These are phyloP conservation scores for Tetrahymena elliotti DNA, from an alignment of 73 alveolate species.

Conservation along the genomic window DNA sequence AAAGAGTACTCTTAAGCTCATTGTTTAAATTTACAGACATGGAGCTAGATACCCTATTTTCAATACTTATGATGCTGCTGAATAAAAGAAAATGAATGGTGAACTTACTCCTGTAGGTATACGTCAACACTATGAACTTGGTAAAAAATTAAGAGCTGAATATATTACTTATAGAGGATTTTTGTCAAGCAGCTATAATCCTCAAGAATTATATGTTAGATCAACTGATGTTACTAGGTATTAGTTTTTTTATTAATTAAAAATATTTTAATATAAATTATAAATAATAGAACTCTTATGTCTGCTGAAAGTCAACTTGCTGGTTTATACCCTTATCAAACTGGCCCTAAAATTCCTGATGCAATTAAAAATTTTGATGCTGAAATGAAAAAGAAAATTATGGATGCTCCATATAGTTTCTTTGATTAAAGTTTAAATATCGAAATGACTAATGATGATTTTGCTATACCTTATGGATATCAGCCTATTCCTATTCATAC, in stretches of 20 bases:
- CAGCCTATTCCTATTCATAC: conserved; percentile 20
- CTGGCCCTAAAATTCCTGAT: conserved; percentile 6
- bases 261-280: background rate
- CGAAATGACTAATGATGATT: background rate
- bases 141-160: conserved; percentile 13
- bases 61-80: conserved; percentile 9
- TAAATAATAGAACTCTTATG: conserved; percentile 9
- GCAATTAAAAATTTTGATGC: background rate
- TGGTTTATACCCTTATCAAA: conserved; percentile 7
- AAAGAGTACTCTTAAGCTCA: background rate
- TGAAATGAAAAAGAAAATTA: background rate
- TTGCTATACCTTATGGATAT: background rate
- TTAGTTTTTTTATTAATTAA: background rate
- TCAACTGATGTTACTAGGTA: conserved; percentile 27
- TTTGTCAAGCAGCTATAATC: background rate
- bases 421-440: background rate
- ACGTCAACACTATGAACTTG: conserved; percentile 14
- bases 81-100: background rate
- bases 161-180: background rate
- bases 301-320: conserved; percentile 24
- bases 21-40: conserved; percentile 18
- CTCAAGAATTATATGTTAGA: background rate
- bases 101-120: conserved; percentile 37
- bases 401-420: background rate
- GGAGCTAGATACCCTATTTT: conserved; percentile 28